These are phyloP conservation scores for Colletotrichum filicis DNA, from an alignment of 2,329 filamentous ascomycete genomes.

Conservation along the genomic window DNA sequence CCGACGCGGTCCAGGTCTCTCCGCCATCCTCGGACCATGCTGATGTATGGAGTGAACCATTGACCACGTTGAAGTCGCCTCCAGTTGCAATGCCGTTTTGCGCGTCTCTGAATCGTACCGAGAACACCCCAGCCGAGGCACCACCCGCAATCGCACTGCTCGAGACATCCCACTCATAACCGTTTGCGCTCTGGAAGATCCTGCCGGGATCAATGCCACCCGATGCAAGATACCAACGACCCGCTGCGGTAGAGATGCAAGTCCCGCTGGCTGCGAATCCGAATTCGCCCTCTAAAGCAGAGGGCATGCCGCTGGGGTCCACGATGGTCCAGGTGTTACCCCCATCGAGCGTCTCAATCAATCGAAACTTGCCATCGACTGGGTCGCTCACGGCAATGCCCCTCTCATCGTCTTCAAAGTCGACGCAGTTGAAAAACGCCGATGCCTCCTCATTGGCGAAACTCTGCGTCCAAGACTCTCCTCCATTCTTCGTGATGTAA, in stretches of 20 bases:
- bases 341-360: conserved; percentile 45
- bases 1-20: conserved; percentile 41
- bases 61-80: conserved; percentile 43
- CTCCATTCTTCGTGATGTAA: conserved; percentile 44
- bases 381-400: conserved; percentile 47
- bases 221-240: conserved; percentile 43
- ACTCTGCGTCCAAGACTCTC: conserved; percentile 40
- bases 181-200: conserved; percentile 42
- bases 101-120: conserved; percentile 44
- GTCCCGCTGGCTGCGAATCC: conserved; percentile 48
- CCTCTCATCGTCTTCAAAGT: conserved; percentile 39
- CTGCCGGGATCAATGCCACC: conserved; percentile 43
- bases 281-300: conserved; percentile 42
- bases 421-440: conserved; percentile 48
- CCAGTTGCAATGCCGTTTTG: conserved; percentile 43
- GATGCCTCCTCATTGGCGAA: conserved; percentile 43
- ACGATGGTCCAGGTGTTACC: conserved; percentile 42
- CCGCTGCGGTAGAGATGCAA: conserved; percentile 42
- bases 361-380: conserved; percentile 44
- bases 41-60: conserved; percentile 37
- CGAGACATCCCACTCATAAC: conserved; percentile 41
- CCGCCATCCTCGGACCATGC: conserved; percentile 46
- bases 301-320: conserved; percentile 40
- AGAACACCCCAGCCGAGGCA: conserved; percentile 44
- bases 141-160: conserved; percentile 41